phyloP scores from a whole-genome alignment of 768 basidiomycete species.

The Pleurotus citrinopileatus region DNA sequence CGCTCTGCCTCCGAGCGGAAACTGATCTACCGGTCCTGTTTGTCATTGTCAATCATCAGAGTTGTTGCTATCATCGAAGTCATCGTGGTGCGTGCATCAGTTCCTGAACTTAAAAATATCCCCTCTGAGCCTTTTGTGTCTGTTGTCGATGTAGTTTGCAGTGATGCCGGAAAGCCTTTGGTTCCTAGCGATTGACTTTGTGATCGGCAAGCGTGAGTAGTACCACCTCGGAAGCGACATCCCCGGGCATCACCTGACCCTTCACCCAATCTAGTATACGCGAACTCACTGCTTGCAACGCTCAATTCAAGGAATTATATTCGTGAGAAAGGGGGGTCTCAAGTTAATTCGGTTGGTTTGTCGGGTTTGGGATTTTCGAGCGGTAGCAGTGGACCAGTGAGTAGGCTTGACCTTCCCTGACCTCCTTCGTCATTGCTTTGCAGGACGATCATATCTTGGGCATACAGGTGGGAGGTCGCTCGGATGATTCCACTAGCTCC shows the following conservation, averaged over 20 bases:
- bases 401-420: background rate
- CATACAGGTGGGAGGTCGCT: background rate
- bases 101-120: conserved; percentile 22
- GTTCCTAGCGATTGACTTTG: conserved; percentile 41
- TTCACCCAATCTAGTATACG: conserved; percentile 32
- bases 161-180: conserved; percentile 30
- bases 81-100: conserved; percentile 27
- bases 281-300: conserved; percentile 43
- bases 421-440: background rate
- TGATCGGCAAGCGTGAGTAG: conserved; percentile 43
- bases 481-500: no score
- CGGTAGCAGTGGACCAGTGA: background rate
- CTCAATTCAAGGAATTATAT: conserved; percentile 35
- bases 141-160: conserved; percentile 25
- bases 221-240: background rate
- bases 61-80: conserved; percentile 36
- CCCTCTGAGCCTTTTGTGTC: conserved; percentile 32
- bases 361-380: background rate
- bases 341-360: background rate
- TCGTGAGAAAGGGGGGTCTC: conserved; percentile 12
- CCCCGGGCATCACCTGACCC: background rate
- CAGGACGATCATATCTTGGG: background rate
- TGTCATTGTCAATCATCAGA: conserved; percentile 20
- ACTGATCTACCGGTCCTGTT: background rate
- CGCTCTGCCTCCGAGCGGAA: background rate